Evolutionary conservation across 2,329 filamentous ascomycete genomes (phyloP).

Genomic region (Lecanicillium sp.): DNA sequence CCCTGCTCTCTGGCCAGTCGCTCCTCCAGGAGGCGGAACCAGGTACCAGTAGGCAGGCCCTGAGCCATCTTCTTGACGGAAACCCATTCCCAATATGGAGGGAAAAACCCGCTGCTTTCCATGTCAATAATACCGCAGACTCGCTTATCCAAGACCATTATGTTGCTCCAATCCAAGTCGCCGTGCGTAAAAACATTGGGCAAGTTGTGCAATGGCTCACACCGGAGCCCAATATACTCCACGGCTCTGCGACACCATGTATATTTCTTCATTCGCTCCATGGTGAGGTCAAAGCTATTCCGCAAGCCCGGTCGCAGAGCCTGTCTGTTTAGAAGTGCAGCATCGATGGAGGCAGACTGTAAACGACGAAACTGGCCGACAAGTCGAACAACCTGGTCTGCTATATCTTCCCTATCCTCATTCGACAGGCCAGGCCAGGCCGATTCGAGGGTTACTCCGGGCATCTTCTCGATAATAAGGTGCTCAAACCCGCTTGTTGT

Average conservation of each 20-base stretch:
- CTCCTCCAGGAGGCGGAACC: slow-evolving; percentile 9
- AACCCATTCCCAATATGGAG: slow-evolving; percentile 8
- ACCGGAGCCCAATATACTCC: background rate
- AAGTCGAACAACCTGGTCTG: slow-evolving; percentile 2
- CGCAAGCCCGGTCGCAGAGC: background rate
- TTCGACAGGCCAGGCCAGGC: slow-evolving; percentile 2
- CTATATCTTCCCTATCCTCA: slow-evolving; percentile 1
- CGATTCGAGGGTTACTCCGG: background rate
- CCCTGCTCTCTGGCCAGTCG: background rate
- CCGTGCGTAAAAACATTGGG: slow-evolving; percentile 8
- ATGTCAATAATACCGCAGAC: slow-evolving; percentile 9
- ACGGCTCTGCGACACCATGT: background rate
- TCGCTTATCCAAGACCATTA: slow-evolving; percentile 1
- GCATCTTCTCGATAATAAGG: slow-evolving; percentile 2
- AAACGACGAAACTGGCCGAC: slow-evolving; percentile 1
- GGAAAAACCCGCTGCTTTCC: slow-evolving; percentile 6
- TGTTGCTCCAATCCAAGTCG: slow-evolving; percentile 11
- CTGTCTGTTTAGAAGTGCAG: background rate
- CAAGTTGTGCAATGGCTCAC: background rate
- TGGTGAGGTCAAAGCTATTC: background rate
- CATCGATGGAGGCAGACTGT: background rate
- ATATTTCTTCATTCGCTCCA: slow-evolving; percentile 5
- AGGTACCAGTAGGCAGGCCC: background rate
- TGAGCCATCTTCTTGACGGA: slow-evolving; percentile 2
- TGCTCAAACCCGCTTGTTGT: slow-evolving; percentile 1